Evolutionary conservation across 2,329 filamentous ascomycete genomes (phyloP).

Genomic region (Bimuria novae-zelandiae): DNA sequence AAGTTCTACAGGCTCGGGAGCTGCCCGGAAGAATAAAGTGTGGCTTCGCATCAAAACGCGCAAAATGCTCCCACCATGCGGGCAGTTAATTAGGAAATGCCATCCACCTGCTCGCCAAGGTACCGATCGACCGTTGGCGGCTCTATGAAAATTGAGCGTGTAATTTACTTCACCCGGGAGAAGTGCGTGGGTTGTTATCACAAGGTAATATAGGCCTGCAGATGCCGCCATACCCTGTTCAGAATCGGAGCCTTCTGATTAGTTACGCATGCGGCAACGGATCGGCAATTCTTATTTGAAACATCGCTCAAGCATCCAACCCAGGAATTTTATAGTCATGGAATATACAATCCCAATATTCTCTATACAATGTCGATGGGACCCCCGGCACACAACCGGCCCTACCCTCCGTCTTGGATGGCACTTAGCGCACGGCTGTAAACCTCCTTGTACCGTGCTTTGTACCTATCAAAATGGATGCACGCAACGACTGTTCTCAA

Average conservation of each 20-base stretch:
- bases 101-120: conserved; percentile 1
- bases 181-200: not conserved
- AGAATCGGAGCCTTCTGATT: conserved; percentile 1
- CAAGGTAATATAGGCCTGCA: conserved; percentile 1
- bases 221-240: conserved; percentile 4
- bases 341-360: conserved; percentile 1
- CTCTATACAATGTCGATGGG: not conserved
- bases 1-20: not conserved
- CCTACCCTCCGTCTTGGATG: conserved; percentile 4
- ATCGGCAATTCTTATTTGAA: conserved; percentile 7
- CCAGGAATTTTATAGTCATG: conserved; percentile 1
- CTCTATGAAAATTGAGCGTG: conserved; percentile 1
- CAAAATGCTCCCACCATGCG: conserved; percentile 2
- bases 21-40: not conserved
- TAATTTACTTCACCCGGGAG: conserved; percentile 6
- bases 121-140: not conserved
- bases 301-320: conserved; percentile 3
- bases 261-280: conserved; percentile 2
- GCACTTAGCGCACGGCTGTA: not conserved
- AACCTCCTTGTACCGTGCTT: not conserved
- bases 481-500: not conserved
- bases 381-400: not conserved
- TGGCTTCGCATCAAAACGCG: not conserved
- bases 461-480: conserved; percentile 4
- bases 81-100: not conserved